phyloP scores from a whole-genome alignment of 768 basidiomycete species.

The Leccinum subgranulosum region DNA sequence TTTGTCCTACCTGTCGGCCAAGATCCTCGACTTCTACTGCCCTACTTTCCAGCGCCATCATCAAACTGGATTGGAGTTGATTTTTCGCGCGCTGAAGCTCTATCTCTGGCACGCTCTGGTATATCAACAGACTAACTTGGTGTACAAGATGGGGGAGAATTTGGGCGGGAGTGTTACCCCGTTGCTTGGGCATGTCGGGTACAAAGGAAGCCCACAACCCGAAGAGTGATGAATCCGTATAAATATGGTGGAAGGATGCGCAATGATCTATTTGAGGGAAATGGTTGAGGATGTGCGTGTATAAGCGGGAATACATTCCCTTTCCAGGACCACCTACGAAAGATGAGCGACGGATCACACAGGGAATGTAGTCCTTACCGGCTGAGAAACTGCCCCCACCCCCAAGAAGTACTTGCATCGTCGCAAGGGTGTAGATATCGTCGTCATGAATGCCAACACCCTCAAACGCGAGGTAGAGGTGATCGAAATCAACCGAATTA shows the following conservation, averaged over 20 bases:
- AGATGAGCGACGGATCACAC: constrained; percentile 3
- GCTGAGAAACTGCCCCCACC: constrained; percentile 98
- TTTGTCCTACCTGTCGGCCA: constrained; percentile 69
- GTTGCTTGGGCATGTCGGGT: constrained; percentile 53
- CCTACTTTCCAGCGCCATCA: constrained; percentile 92
- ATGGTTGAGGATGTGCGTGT: constrained; percentile 94
- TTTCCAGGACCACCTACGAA: constrained; percentile 87
- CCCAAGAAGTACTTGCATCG: constrained; percentile 91
- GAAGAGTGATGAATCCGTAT: constrained; percentile 90
- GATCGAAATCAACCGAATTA: constrained; percentile 71
- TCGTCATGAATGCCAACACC: constrained; percentile 87
- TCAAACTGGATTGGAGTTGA: constrained; percentile 86
- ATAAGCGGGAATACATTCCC: constrained; percentile 97
- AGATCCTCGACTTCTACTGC: constrained; percentile 86
- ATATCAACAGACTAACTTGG: constrained; percentile 80
- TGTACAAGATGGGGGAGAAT: constrained; percentile 84
- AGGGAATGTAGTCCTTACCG: constrained; percentile 37
- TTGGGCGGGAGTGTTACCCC: constrained; percentile 62
- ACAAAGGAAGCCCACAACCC: constrained; percentile 87
- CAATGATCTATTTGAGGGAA: constrained; percentile 94
- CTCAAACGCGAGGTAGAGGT: constrained; percentile 91
- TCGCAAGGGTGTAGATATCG: constrained; percentile 90
- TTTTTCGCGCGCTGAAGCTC: constrained; percentile 92
- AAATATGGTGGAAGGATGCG: constrained; percentile 96
- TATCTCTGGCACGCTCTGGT: constrained; percentile 56